Evolutionary conservation across 108 stramenopile species (phyloP), one percentile per base, ranked within the genome.

Genomic region (Skeletonema costatum): DNA sequence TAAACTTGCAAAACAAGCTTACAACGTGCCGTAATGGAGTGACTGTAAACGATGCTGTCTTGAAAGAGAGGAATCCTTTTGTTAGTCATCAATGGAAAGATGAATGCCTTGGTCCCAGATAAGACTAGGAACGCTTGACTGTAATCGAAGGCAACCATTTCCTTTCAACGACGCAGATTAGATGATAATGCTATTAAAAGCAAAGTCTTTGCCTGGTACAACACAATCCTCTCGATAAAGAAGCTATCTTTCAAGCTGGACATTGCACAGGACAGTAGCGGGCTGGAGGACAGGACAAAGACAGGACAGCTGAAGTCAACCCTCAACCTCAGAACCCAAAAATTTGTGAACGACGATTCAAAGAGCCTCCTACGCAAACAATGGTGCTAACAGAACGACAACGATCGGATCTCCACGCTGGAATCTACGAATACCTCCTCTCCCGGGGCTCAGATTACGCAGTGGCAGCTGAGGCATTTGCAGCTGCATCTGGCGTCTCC

Each of bases 341-440:
- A 36, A 36, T 8, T 36, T 36, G 36, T 36, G 36, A 36, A 36
- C 36, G 8, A 36, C 8, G 36, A 36, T 36, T 36, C 36, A 36
- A 6, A 36, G 6, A 36, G 36, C 36, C 36, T 13, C 11, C 10
- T 14, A 2, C 2, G 0, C 16, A 31, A 62, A 81, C 64, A 44
- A 95, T 95, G 94, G 94, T 93, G 19, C 79, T 96, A 67, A 96
- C 95, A 25, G 95, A 93, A 78, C 82, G 89, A 70, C 95, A 96
- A 76, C 77, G 92, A 44, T 69, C 78, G 60, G 95, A 93, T 66
- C 84, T 96, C 71, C 92, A 96, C 80, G 83, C 90, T 16, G 91
- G 90, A 10, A 92, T 96, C 75, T 92, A 92, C 78, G 92, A 96
- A 72, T 96, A 96, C 79, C 70, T 96, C 42, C 56, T 78, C 35